A percentile compares a stretch with the other conserved stretches of the same genome.
These are phyloP conservation scores for Pythium sp. DNA, from an alignment of 352 stramenopile species.

Conservation along the genomic window DNA sequence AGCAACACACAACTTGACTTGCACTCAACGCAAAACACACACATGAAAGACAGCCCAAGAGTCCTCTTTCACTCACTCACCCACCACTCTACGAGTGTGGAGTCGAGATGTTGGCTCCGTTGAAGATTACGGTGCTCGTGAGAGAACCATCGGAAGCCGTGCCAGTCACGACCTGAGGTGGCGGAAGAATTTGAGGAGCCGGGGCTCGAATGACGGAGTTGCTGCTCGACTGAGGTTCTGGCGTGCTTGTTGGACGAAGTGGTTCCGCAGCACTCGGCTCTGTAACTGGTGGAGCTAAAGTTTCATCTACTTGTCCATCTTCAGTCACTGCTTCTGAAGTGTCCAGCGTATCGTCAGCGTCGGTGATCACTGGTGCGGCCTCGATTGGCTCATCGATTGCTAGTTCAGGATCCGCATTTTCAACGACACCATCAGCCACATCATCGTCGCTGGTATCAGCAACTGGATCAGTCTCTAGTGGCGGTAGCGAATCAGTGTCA, in stretches of 20 bases:
- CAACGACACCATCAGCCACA: not conserved
- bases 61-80: too few relatives aligned
- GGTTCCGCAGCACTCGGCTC: not conserved
- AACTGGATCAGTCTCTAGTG: not conserved
- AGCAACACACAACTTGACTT: not conserved
- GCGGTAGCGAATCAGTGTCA: not conserved
- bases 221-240: not conserved
- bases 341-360: not conserved
- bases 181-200: not conserved
- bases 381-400: not conserved
- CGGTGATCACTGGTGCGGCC: not conserved
- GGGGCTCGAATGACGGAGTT: not conserved
- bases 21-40: not conserved
- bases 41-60: not conserved
- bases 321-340: not conserved
- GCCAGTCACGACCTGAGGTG: constrained; percentile 1
- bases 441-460: not conserved
- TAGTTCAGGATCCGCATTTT: not conserved
- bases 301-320: not conserved
- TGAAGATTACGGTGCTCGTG: constrained; percentile 14
- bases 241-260: not conserved
- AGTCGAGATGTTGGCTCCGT: constrained; percentile 6
- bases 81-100: constrained; percentile 6
- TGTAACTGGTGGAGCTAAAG: not conserved
- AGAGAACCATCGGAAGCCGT: constrained; percentile 5